Evolutionary conservation across 2,329 filamentous ascomycete species (phyloP), one percentile per base, ranked within the genome.

Genomic region (Atkinsonella hypoxylon): DNA sequence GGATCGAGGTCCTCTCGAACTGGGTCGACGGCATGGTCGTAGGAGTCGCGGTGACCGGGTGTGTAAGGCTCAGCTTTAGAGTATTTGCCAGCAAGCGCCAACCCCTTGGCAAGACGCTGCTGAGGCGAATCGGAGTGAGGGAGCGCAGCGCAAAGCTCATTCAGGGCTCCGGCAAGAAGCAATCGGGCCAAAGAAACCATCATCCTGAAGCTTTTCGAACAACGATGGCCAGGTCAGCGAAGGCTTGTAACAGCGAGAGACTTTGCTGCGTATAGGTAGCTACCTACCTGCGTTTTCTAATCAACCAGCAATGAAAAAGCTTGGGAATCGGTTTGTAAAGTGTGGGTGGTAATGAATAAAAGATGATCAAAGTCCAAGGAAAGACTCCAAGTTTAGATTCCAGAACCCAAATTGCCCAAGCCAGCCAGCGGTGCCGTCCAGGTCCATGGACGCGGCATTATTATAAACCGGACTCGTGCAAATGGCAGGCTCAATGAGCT

Each of bases 21-120:
- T 5, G 80, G 65, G 62, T 87, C 83, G 40, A 85, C 66, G 42
- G 81, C 77, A 51, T 69, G 68, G 62, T 87, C 83, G 54, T 79
- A 75, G 0, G 79, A 79, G 57, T 87, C 82, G 47, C 69, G 71
- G 59, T 78, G 69, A 8, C 69, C 77, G 0, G 80, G 81, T 11
- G 72, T 79, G 59, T 83, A 87, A 0, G 82, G 82, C 12, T 67
- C 64, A 39, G 60, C 55, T 51, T 62, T 64, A 50, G 56, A 58
- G 8, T 56, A 75, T 54, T 68, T 72, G 45, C 62, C 60, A 52
- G 70, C 73, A 12, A 79, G 63, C 4, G 67, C 64, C 47, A 75
- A 66, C 49, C 75, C 75, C 50, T 74, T 70, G 52, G 75, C 64
- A 15, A 79, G 71, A 12, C 76, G 74, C 61, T 78, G 74, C 52